Evolutionary conservation across 805 yeast genomes (phyloP), one percentile per base, ranked within the genome.

Genomic region (Ogataea angusta): DNA sequence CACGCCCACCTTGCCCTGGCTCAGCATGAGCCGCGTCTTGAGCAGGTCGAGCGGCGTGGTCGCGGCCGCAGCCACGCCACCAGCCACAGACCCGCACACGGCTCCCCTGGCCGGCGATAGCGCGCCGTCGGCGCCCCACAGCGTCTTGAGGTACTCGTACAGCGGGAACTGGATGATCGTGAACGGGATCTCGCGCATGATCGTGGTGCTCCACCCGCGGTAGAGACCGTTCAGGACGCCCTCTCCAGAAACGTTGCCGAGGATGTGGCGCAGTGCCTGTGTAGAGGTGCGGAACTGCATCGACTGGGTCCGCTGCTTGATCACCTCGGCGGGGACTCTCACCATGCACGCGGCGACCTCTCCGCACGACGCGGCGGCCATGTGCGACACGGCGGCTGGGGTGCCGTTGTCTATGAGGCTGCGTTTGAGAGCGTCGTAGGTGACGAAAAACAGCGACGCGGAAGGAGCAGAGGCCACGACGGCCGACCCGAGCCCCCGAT

Each of bases 251-350:
- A 73, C 66, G 59, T 86, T 85, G 37, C 67, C 64, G 12, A 87
- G 57, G 29, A 91, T 67, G 39, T 74, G 68, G 51, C 69, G 70
- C 45, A 93, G 72, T 10, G 95, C 85, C 34, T 77, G 77, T 61
- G 71, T 70, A 8, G 96, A 87, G 0, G 78, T 64, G 29, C 65
- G 60, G 53, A 70, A 68, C 35, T 69, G 72, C 29, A 79, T 67
- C 0, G 96, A 79, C 62, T 93, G 99, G 0, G 98, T 85, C 43
- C 97, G 72, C 65, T 93, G 99, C 64, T 93, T 93, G 53, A 93
- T 80, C 18, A 93, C 95, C 59, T 93, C 99, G 0, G 95, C 95
- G 0, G 99, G 99, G 0, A 93, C 99, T 43, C 99, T 72, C 2
- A 93, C 93, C 43, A 83, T 64, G 62, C 99, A 93, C 0, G 99